Evolutionary conservation across 257 asterid genomes (phyloP).

Genomic region (Mitragyna speciosa): DNA sequence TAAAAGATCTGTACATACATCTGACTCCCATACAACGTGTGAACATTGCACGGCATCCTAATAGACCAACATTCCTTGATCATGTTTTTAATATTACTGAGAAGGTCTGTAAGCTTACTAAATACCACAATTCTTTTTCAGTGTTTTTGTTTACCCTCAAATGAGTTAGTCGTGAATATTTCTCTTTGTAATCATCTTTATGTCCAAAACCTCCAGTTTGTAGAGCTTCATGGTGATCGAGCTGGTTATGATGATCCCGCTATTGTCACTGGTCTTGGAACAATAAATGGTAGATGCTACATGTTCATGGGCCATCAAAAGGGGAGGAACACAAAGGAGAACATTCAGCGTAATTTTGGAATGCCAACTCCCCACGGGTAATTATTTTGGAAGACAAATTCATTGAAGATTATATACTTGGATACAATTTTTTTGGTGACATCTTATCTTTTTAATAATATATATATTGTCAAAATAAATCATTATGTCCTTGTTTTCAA

Average conservation of each 20-base stretch:
- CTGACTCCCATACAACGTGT: constrained; percentile 83
- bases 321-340: constrained; percentile 89
- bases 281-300: constrained; percentile 73
- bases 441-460: constrained; percentile 2
- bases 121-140: neutral
- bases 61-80: constrained; percentile 91
- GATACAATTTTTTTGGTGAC: neutral
- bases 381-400: constrained; percentile 16
- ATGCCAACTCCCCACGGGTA: constrained; percentile 99
- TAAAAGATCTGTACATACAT: constrained; percentile 69
- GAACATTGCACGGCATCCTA: constrained; percentile 79
- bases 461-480: constrained; percentile 8
- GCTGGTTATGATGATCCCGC: constrained; percentile 96
- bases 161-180: neutral
- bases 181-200: neutral
- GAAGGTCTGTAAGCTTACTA: constrained; percentile 45
- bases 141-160: neutral
- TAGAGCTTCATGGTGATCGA: constrained; percentile 95
- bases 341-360: constrained; percentile 85
- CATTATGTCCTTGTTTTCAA: constrained; percentile 1
- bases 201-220: constrained; percentile 49
- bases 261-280: constrained; percentile 81
- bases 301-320: constrained; percentile 96
- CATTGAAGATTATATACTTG: neutral
- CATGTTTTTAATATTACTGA: constrained; percentile 85